Conservation (phyloP, 2,329 filamentous ascomycete species). For the Nothopassalora personata region DNA sequence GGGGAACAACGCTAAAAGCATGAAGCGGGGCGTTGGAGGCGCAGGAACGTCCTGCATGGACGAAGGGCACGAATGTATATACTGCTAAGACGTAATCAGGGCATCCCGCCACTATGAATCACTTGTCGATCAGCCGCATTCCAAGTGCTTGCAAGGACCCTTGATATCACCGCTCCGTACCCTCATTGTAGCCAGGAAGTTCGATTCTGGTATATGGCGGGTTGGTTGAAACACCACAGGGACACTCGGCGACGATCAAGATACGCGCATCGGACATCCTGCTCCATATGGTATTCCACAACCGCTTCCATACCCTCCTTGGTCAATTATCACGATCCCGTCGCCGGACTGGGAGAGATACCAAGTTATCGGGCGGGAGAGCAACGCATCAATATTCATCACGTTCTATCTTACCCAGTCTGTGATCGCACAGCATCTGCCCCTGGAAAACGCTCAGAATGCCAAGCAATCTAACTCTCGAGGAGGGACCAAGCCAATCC, state of each 20-base stretch:
- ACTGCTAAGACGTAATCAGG: not conserved
- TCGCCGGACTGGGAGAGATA: too few species aligned
- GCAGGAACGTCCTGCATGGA: not conserved
- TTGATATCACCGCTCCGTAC: not conserved
- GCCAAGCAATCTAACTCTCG: too few species aligned
- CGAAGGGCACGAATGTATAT: not conserved
- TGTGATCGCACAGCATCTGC: too few species aligned
- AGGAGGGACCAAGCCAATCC: too few species aligned
- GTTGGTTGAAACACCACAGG: not conserved
- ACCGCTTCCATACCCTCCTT: not conserved
- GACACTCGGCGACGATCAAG: not conserved
- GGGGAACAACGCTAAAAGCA: not conserved
- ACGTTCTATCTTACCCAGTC: too few species aligned
- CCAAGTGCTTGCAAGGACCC: not conserved
- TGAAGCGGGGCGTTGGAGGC: constrained; percentile 9
- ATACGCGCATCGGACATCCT: not conserved
- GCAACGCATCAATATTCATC: too few species aligned
- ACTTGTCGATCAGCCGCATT: not conserved
- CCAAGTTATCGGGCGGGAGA: too few species aligned
- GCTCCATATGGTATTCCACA: not conserved
- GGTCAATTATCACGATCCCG: not conserved
- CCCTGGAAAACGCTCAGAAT: too few species aligned
- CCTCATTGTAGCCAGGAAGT: not conserved
- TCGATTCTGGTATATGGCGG: not conserved
- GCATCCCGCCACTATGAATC: not conserved